Evolutionary conservation across 2,329 filamentous ascomycete species (phyloP), one percentile per base, ranked within the genome.

Genomic region (Diaporthe sp.): DNA sequence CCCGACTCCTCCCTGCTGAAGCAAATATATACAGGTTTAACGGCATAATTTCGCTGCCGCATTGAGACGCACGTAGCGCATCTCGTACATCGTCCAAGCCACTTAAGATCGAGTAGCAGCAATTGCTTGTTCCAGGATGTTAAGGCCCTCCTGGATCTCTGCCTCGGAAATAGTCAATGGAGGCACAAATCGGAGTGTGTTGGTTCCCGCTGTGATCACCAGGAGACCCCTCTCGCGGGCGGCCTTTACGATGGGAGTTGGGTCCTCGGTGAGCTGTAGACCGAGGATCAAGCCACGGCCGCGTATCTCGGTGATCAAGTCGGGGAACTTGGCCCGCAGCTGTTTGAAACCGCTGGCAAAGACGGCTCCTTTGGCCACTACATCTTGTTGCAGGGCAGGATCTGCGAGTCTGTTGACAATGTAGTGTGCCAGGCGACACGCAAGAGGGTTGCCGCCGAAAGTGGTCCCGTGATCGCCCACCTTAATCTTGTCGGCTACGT

Each of bases 101-200:
- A 42, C 25, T 76, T 39, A 77, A 44, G 74, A 53, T 61, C 82
- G 82, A 58, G 86, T 88, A 53, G 85, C 84, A 37, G 81, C 81
- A 77, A 93, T 91, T 6, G 91, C 90, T 79, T 94, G 89, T 79
- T 93, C 93, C 76, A 98, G 83, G 72, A 98, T 95, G 57, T 87
- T 86, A 83, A 98, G 86, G 0, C 95, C 95, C 78, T 93, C 88
- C 79, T 92, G 88, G 78, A 98, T 97, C 88, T 98, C 94, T 37
- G 90, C 90, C 79, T 95, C 92, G 0, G 91, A 93, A 75, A 99
- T 94, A 8, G 92, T 92, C 81, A 99, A 86, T 76, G 95, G 94
- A 44, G 97, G 97, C 74, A 98, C 95, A 80, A 99, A 98, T 65
- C 97, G 90, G 79, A 99, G 85, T 12, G 96, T 98, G 82, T 98